Evolutionary conservation across 2,329 filamentous ascomycete species (phyloP).

Genomic region (Fusarium duplospermum): DNA sequence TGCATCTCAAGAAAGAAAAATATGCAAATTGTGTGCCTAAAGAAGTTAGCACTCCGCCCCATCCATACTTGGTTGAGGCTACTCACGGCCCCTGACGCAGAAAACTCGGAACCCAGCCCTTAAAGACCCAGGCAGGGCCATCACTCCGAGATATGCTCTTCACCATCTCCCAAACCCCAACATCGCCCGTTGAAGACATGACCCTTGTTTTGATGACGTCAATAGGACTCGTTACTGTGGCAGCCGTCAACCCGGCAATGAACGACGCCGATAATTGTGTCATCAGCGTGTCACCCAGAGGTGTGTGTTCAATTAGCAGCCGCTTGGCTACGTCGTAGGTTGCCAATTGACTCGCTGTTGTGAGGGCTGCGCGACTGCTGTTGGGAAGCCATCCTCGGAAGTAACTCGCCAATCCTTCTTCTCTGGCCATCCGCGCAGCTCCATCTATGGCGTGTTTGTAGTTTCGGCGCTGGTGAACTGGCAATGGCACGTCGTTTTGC

Average conservation of each 20-base stretch:
- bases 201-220: not conserved
- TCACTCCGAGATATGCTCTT: conserved; percentile 74
- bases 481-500: not conserved
- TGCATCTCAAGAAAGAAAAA: not conserved
- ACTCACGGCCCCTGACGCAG: conserved; percentile 70
- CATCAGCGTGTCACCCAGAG: not conserved
- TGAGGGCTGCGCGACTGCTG: not conserved
- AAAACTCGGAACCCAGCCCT: conserved; percentile 83
- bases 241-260: not conserved
- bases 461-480: not conserved
- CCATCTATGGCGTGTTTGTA: not conserved
- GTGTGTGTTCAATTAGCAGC: not conserved
- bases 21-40: not conserved
- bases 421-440: not conserved
- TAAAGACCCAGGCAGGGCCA: conserved; percentile 84
- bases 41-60: not conserved
- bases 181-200: not conserved
- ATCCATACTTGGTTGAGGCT: not conserved
- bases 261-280: not conserved
- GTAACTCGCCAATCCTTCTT: not conserved
- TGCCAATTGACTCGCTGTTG: not conserved
- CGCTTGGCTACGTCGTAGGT: not conserved
- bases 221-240: not conserved
- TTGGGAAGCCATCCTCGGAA: not conserved
- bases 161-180: conserved; percentile 58